phyloP scores from a whole-genome alignment of 1,284 basidiomycete species.

The Puccinia coronata region DNA sequence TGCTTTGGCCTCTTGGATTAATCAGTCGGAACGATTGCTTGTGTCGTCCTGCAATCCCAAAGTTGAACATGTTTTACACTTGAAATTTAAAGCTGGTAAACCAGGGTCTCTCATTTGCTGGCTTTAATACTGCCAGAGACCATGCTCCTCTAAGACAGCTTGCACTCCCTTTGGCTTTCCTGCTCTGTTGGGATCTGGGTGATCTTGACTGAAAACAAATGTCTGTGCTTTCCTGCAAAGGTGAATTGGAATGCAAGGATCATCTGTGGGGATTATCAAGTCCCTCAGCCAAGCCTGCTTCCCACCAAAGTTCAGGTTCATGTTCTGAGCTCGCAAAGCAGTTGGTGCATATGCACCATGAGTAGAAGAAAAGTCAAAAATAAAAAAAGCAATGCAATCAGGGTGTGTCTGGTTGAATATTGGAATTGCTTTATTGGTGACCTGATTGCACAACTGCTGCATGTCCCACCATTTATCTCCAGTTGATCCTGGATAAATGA shows the following conservation, averaged over 20 bases:
- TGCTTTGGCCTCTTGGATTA: neutral
- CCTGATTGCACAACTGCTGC: conserved; percentile 1
- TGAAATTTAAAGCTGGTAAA: neutral
- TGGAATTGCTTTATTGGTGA: neutral
- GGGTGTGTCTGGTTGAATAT: neutral
- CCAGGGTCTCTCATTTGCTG: neutral
- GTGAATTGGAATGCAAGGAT: neutral
- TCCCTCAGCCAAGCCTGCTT: neutral
- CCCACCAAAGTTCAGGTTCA: conserved; percentile 3
- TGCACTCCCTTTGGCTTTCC: neutral
- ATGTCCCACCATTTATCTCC: conserved; percentile 17
- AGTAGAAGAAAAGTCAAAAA: neutral
- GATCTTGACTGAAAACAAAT: neutral
- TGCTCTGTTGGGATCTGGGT: conserved; percentile 2
- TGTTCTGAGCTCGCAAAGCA: neutral
- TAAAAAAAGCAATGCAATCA: neutral
- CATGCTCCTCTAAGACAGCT: conserved; percentile 7
- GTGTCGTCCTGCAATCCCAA: neutral
- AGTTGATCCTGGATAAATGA: conserved; percentile 14
- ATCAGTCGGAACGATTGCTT: neutral
- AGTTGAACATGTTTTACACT: neutral
- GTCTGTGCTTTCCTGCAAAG: neutral
- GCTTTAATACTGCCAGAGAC: neutral
- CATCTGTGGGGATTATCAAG: no score
- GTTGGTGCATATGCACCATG: neutral